A percentile compares a stretch with the other conserved stretches of the same genome.
Conservation (phyloP, 164 flowering plant genomes). For the Chloranthus sessilifolius region DNA sequence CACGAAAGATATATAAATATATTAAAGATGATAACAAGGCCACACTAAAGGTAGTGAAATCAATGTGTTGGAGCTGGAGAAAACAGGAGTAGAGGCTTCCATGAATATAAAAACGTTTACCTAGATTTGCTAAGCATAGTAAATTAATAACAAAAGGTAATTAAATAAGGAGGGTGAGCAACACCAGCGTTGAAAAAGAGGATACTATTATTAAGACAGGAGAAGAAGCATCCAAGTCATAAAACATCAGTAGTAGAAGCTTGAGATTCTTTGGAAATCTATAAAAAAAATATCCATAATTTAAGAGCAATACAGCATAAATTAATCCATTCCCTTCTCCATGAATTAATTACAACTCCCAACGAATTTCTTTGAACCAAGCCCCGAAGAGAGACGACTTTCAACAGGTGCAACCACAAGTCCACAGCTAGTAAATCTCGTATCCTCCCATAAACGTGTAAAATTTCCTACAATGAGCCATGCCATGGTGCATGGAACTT, state of each 20-base stretch:
- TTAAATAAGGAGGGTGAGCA: slow-evolving; percentile 19
- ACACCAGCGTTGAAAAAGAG: slow-evolving; percentile 24
- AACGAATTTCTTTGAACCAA: too few species aligned
- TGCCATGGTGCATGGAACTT: too few species aligned
- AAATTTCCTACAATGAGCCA: too few species aligned
- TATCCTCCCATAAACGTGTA: too few species aligned
- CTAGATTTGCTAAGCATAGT: too few species aligned
- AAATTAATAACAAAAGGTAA: slow-evolving; percentile 9
- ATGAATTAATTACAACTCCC: too few species aligned
- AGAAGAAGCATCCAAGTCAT: slow-evolving; percentile 41
- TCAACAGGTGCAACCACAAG: too few species aligned
- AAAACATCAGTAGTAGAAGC: slow-evolving; percentile 25
- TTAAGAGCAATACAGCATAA: too few species aligned
- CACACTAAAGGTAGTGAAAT: slow-evolving; percentile 33
- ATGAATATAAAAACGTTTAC: slow-evolving; percentile 27
- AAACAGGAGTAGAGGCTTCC: slow-evolving; percentile 53
- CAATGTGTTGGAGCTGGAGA: slow-evolving; percentile 59
- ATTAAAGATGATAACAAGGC: slow-evolving; percentile 27
- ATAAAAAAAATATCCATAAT: neutral
- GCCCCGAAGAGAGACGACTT: too few species aligned
- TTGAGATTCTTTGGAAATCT: slow-evolving; percentile 20
- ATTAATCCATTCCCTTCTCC: too few species aligned
- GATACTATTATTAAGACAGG: slow-evolving; percentile 10
- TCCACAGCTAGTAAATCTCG: too few species aligned
- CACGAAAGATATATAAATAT: neutral